Evolutionary conservation across 2,329 filamentous ascomycete genomes (phyloP), one percentile per base, ranked within the genome.

Genomic region (Trichoderma polysporum): DNA sequence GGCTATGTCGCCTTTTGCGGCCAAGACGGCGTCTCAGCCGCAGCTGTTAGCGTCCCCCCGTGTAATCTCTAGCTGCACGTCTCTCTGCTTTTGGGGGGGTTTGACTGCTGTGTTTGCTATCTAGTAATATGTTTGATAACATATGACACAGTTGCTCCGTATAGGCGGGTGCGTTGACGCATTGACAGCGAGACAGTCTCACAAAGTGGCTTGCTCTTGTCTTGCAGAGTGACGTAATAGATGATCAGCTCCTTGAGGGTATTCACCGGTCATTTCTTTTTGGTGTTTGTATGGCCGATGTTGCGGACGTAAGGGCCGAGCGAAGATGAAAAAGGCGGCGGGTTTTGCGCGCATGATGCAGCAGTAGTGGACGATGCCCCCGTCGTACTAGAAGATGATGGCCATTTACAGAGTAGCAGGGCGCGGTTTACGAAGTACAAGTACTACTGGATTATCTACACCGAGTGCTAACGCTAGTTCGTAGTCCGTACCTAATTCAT

Each of bases 271-370:
- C 41, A 19, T 13, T 10, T 19, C 10, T n/a, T n/a, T n/a, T n/a
- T n/a, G n/a, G n/a, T n/a, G 25, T 52, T 29, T 25, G 35, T 35
- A 53, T 22, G 19, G 47, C 31, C 59, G 25, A 53, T 22, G 33
- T 41, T 53, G 47, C 59, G 47, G 59, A 63, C 37, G 59, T 47
- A 63, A 63, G 59, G 59, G 59, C 56, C 45, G 39, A 31, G 56
- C 22, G 7, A 59, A 47, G 31, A 47, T 52, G 59, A n/a, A 33
- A 41, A 33, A 41, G 4, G 17, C 25, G 5, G 59, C n/a, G n/a
- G 35, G 45, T 53, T 29, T 29, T n/a, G n/a, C n/a, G n/a, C n/a
- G n/a, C n/a, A n/a, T n/a, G n/a, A n/a, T n/a, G n/a, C n/a, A n/a
- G n/a, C n/a, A n/a, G n/a, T n/a, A n/a, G n/a, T n/a, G n/a, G n/a